Evolutionary conservation across 208 protist genomes (phyloP), one percentile per base, ranked within the genome.

Genomic region (Leptomonas pyrrhocoris): DNA sequence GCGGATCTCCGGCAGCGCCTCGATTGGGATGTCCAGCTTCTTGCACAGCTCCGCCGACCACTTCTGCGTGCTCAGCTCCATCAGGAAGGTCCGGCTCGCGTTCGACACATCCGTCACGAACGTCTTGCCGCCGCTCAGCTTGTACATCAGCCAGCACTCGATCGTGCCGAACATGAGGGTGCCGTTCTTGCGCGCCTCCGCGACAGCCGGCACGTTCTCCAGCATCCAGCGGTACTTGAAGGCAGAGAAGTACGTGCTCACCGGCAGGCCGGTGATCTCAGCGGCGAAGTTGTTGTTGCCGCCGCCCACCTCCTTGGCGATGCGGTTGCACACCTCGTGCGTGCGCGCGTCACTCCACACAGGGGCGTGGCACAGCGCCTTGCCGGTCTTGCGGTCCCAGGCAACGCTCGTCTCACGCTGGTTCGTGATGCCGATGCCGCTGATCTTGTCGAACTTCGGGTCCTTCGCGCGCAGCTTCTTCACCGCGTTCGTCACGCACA

Each of bases 361-460:
- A 51, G 99, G 98, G 8, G 98, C 96, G 61, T 98, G 97, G 81
- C 93, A 94, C 9, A 99, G 81, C 11, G 98, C 97, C 61, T 92
- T 75, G 13, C 97, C 96, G 0, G 97, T 99, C 19, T 65, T 62
- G 53, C 82, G 78, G 74, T 99, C 98, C 99, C 99, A 99, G n/a
- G 98, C 92, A 19, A 99, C 82, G 1, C 95, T 93, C 12, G 98
- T 99, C 80, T 99, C 98, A 42, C 99, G 89, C 80, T 99, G 99
- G 81, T 99, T 99, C 28, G 99, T 99, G 53, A 99, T 96, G 23
- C 98, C 98, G 54, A 98, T 83, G 15, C 73, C 83, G 30, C 84
- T 81, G n/a, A 92, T 60, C 31, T 77, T 78, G 21, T 62, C 68
- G 63, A 85, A 94, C 55, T 70, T 64, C 18, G 78, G 45, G 36